Conservation (phyloP, 2,329 filamentous ascomycete genomes). For the Mariannaea elegans region DNA sequence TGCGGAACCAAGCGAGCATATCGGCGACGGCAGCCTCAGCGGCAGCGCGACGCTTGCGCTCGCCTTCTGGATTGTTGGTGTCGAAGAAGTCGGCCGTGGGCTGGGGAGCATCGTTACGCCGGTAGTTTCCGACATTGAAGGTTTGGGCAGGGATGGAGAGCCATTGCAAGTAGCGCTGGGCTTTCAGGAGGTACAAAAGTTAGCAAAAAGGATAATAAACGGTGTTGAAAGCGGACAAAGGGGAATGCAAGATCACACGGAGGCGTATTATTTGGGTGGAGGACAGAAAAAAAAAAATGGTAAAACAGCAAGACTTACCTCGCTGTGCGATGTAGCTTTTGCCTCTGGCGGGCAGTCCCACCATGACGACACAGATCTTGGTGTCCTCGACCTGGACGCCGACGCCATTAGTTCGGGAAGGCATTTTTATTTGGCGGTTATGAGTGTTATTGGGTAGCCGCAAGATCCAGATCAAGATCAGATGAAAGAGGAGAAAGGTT, state of each 20-base stretch:
- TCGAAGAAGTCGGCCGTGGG: conserved; percentile 97
- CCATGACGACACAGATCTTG: conserved; percentile 98
- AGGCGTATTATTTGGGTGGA: background rate
- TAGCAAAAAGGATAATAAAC: conserved; percentile 9
- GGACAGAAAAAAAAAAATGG: background rate
- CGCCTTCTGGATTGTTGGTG: conserved; percentile 86
- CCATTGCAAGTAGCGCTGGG: conserved; percentile 95
- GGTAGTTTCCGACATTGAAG: conserved; percentile 98
- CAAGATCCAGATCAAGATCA: conserved; percentile 20
- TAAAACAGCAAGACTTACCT: conserved; percentile 63
- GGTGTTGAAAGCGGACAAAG: background rate
- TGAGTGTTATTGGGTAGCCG: conserved; percentile 27
- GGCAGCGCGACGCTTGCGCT: conserved; percentile 85
- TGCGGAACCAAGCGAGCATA: conserved; percentile 92
- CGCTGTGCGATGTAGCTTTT: conserved; percentile 99
- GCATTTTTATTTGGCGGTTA: conserved; percentile 48
- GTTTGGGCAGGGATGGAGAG: conserved; percentile 92
- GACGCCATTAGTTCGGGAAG: conserved; percentile 67
- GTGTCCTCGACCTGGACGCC: conserved; percentile 93
- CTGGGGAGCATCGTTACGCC: conserved; percentile 87
- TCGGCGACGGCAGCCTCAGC: conserved; percentile 92
- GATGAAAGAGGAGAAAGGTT: conserved; percentile 17
- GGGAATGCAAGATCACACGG: background rate
- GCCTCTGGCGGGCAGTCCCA: conserved; percentile 91
- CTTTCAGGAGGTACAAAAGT: conserved; percentile 53